Base-by-base conservation (phyloP, 148 eudicot species). In the Fallopia convolvulus region DNA sequence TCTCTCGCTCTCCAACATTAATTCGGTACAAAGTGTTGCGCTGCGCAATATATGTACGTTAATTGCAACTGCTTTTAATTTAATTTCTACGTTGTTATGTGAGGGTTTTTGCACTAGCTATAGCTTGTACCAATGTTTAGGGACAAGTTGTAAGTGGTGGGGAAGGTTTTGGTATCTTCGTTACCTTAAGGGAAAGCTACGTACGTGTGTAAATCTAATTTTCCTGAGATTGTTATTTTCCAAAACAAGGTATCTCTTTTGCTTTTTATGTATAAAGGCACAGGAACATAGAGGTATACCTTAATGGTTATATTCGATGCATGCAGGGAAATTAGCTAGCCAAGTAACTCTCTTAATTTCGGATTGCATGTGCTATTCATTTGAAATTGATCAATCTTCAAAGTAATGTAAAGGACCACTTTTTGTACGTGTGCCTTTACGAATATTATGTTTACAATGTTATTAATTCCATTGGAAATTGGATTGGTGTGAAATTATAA, bases 161-260 rank as follows among this genome's bases (percentile, higher is more conserved):
- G 21, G 53, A 21, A 86, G 90, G 92, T 90, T 85, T 89, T 80
- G 92, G 97, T 82, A 92, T 92, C 94, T 90, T 83, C 88, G 73
- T 92, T 92, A 32, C 91, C 92, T 83, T 42, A 53, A 48, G 76
- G 68, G 79, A 85, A 90, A 89, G 53, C 55, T 73, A 48, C 52
- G 75, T 73, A 48, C 52, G 75, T 48, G 14, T 46, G 9, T 11
- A 72, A 41, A n/a, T 72, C 50, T 44, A 20, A 20, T 23, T 72
- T 20, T 72, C 6, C 11, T 44, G 6, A 0, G 20, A 9, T 73
- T 46, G 72, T 68, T 68, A n/a, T 17, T 68, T 36, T 6, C 20
- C 42, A 17, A 68, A 68, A 68, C 44, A 68, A 68, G 72, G 72
- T 68, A 68, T 68, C 72, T 68, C 3, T 52, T 15, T 44, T 44